Percentiles rank a stretch among this genome's conserved stretches.
Evolutionary conservation across 176 grass and related monocot species (phyloP).

Genomic region (Bonia amplexicaulis): DNA sequence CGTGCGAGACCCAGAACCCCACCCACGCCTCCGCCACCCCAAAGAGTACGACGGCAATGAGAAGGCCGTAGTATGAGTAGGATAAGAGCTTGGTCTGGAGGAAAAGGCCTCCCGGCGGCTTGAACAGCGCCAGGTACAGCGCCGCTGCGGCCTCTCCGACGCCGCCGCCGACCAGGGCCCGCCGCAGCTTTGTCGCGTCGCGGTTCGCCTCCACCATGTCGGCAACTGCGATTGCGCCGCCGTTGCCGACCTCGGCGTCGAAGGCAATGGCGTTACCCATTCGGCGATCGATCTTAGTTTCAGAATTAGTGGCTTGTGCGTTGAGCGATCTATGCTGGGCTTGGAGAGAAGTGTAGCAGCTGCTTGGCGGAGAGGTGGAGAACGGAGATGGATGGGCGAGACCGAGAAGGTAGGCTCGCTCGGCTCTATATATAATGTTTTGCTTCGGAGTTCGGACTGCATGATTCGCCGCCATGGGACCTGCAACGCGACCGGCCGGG

Average conservation of each 20-base stretch:
- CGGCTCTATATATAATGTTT: too few relatives aligned
- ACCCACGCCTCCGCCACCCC: conserved; percentile 6
- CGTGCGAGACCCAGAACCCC: conserved; percentile 27
- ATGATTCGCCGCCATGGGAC: too few relatives aligned
- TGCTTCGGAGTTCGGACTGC: too few relatives aligned
- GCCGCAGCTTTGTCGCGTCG: conserved; percentile 3
- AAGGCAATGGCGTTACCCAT: not conserved
- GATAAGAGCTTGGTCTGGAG: not conserved
- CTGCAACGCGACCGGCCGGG: too few relatives aligned
- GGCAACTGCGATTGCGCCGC: not conserved
- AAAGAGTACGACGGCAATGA: not conserved
- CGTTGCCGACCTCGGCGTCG: not conserved
- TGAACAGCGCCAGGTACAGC: conserved; percentile 30
- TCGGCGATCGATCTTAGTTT: not conserved
- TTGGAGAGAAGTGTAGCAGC: too few relatives aligned
- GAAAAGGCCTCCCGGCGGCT: not conserved
- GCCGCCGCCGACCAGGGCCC: conserved; percentile 7
- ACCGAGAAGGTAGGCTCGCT: too few relatives aligned
- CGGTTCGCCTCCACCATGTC: not conserved
- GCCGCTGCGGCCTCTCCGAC: not conserved
- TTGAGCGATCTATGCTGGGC: not conserved
- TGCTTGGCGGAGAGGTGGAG: too few relatives aligned
- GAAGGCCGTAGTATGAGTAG: not conserved
- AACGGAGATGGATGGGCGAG: too few relatives aligned
- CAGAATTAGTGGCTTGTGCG: not conserved